Conservation (phyloP, 1,284 basidiomycete species). For the Puccinia hordei region DNA sequence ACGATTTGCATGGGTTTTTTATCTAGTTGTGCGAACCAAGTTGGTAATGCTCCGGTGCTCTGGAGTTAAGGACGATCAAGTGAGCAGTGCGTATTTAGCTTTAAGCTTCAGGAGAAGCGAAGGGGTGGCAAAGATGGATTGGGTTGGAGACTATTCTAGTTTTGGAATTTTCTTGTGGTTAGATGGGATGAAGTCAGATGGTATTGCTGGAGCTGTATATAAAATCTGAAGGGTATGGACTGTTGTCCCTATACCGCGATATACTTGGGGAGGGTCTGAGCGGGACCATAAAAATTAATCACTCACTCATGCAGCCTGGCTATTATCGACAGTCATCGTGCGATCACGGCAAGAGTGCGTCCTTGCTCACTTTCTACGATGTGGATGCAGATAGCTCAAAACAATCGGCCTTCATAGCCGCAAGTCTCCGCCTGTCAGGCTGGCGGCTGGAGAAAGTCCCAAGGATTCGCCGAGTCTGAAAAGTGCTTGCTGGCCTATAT, state of each 20-base stretch:
- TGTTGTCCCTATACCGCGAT: too few relatives aligned
- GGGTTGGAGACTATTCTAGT: constrained; percentile 6
- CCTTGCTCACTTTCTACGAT: neutral
- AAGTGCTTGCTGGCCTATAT: neutral
- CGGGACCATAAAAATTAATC: constrained; percentile 1
- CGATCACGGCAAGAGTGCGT: neutral
- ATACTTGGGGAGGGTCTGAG: neutral
- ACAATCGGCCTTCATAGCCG: neutral
- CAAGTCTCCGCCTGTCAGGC: neutral
- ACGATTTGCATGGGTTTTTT: neutral
- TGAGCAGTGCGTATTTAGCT: neutral
- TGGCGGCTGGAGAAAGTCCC: neutral
- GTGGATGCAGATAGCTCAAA: neutral
- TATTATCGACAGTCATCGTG: neutral
- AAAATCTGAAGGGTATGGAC: neutral
- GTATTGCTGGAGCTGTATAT: neutral
- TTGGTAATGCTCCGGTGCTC: neutral
- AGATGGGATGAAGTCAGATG: neutral
- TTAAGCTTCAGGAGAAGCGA: constrained; percentile 2
- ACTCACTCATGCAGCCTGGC: neutral
- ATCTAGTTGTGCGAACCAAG: neutral
- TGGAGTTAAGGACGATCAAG: neutral
- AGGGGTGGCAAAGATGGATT: neutral
- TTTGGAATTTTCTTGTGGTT: neutral
- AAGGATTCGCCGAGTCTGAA: neutral